Evolutionary conservation across 2,329 filamentous ascomycete genomes (phyloP).

Genomic region (Exophiala aquamarina): DNA sequence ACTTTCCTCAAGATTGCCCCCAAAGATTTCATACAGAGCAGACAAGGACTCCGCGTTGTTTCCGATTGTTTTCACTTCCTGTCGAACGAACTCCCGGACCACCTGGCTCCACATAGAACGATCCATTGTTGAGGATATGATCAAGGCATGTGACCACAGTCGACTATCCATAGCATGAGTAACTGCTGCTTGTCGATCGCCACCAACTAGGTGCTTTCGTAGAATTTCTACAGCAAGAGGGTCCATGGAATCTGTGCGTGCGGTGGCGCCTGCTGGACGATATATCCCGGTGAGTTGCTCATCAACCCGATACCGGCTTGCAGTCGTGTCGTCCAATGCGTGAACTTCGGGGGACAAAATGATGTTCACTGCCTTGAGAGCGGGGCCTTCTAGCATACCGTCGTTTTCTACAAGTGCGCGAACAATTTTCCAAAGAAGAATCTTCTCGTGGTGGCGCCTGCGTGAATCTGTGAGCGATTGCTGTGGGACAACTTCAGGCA

Average conservation of each 20-base stretch:
- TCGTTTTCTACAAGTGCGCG: slow-evolving; percentile 82
- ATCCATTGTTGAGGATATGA: slow-evolving; percentile 80
- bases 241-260: slow-evolving; percentile 68
- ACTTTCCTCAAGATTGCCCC: slow-evolving; percentile 90
- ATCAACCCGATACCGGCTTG: slow-evolving; percentile 36
- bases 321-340: slow-evolving; percentile 24
- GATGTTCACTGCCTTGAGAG: slow-evolving; percentile 72
- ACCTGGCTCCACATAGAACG: slow-evolving; percentile 82
- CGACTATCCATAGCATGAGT: slow-evolving; percentile 92
- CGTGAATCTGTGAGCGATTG: slow-evolving; percentile 51
- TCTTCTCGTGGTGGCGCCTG: slow-evolving; percentile 74
- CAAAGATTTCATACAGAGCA: slow-evolving; percentile 88
- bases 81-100: slow-evolving; percentile 89
- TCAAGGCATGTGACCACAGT: slow-evolving; percentile 93
- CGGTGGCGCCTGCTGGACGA: slow-evolving; percentile 35
- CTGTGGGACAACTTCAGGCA: slow-evolving; percentile 33
- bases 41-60: slow-evolving; percentile 84
- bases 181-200: slow-evolving; percentile 85
- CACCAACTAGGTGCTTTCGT: slow-evolving; percentile 70
- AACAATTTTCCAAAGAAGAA: slow-evolving; percentile 85
- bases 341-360: slow-evolving; percentile 64
- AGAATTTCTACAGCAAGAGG: slow-evolving; percentile 68
- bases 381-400: slow-evolving; percentile 70
- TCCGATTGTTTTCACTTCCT: slow-evolving; percentile 82
- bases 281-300: slow-evolving; percentile 42